These are phyloP conservation scores for Paraconiothyrium sp. DNA, from an alignment of 2,329 filamentous ascomycete species.

Conservation along the genomic window DNA sequence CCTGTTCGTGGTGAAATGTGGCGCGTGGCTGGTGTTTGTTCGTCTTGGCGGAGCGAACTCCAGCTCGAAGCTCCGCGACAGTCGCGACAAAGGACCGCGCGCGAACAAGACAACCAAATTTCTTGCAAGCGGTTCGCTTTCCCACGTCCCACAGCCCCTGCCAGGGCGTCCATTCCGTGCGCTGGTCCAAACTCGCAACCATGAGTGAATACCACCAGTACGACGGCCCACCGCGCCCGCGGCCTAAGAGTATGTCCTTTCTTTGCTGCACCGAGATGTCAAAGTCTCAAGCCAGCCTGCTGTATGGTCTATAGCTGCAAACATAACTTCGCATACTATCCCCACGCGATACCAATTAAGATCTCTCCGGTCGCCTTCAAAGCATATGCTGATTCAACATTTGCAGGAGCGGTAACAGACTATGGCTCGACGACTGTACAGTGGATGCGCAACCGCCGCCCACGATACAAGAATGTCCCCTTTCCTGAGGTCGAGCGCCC, in stretches of 20 bases:
- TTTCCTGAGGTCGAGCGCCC: conserved; percentile 83
- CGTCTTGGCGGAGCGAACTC: conserved; percentile 1
- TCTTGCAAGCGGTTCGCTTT: not conserved
- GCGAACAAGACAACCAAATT: not conserved
- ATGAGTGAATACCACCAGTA: conserved; percentile 52
- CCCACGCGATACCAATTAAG: not conserved
- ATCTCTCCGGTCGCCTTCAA: not conserved
- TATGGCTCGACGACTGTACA: conserved; percentile 90
- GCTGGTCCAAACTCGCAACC: conserved; percentile 16
- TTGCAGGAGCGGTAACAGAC: conserved; percentile 84
- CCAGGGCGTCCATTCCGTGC: not conserved
- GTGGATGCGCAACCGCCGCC: conserved; percentile 86
- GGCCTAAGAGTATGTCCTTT: conserved; percentile 47
- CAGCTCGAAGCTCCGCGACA: conserved; percentile 6
- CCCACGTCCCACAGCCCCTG: conserved; percentile 4
- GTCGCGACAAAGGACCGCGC: conserved; percentile 11
- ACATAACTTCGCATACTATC: not conserved
- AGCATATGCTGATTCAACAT: conserved; percentile 8
- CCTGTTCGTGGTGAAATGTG: not conserved
- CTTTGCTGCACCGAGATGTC: not conserved
- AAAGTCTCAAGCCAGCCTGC: not conserved
- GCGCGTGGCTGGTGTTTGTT: conserved; percentile 19
- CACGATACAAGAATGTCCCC: conserved; percentile 76
- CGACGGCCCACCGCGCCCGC: conserved; percentile 44
- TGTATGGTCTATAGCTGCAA: not conserved